phyloP scores from a whole-genome alignment of 768 basidiomycete genomes.

The Neoboletus subvelutipes region DNA sequence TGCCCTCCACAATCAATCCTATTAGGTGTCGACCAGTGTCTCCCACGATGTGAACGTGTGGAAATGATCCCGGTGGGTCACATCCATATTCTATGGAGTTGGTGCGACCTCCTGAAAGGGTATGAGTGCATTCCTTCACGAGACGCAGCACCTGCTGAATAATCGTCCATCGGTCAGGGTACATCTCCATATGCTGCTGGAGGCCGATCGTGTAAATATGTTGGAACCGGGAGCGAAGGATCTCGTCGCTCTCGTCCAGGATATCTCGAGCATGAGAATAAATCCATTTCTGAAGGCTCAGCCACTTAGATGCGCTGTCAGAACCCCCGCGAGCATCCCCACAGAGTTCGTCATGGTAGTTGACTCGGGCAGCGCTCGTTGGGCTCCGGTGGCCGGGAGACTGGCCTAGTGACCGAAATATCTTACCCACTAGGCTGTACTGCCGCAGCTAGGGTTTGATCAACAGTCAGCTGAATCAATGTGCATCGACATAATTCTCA shows the following conservation, averaged over 20 bases:
- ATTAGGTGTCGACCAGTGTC: constrained; percentile 1
- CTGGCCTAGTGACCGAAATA: background rate
- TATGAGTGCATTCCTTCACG: too few species aligned
- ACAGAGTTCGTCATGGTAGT: background rate
- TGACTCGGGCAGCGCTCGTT: accelerated
- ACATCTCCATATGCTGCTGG: too few species aligned
- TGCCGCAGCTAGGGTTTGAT: background rate
- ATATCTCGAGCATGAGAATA: too few species aligned
- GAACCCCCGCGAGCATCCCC: background rate
- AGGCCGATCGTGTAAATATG: too few species aligned
- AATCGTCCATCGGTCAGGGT: constrained; percentile 23
- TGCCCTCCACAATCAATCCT: background rate
- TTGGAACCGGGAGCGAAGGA: too few species aligned
- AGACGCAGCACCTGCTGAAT: background rate
- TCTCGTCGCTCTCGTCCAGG: too few species aligned
- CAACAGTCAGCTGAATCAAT: background rate
- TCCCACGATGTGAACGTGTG: constrained; percentile 1
- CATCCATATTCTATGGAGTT: constrained; percentile 1
- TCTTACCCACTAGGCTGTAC: background rate
- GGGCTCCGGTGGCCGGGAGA: too few species aligned
- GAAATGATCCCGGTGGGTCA: constrained; percentile 6
- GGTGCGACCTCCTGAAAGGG: background rate
- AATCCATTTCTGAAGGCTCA: too few species aligned
- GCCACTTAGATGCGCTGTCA: constrained; percentile 11
- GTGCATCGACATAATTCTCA: background rate